These are phyloP conservation scores for Cicer yamashitae DNA, from an alignment of 306 rosid species.

Conservation along the genomic window DNA sequence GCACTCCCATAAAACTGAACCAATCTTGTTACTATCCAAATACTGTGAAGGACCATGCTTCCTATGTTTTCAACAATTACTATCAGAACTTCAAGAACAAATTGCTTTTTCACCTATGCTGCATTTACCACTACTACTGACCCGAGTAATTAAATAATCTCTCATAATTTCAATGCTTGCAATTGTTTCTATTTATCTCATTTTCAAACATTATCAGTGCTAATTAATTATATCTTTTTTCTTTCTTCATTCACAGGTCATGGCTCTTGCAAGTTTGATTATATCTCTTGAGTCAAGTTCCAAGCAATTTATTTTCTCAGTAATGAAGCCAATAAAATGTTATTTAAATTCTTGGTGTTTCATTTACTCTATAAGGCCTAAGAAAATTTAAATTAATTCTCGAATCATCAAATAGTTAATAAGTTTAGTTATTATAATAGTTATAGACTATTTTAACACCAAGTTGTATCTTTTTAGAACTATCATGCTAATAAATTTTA, in stretches of 20 bases:
- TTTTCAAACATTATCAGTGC: background rate
- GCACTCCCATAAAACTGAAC: slow-evolving; percentile 56
- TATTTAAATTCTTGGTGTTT: background rate
- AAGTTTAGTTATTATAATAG: no score
- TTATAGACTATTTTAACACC: no score
- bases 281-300: slow-evolving; percentile 49
- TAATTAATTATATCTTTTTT: background rate
- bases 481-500: no score
- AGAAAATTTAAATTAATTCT: no score
- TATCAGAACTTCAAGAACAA: slow-evolving; percentile 71
- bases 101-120: slow-evolving; percentile 74
- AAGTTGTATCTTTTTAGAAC: no score
- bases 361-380: background rate
- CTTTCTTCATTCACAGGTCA: slow-evolving; percentile 54
- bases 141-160: slow-evolving; percentile 60
- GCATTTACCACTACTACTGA: slow-evolving; percentile 75
- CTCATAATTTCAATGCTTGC: background rate
- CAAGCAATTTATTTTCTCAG: slow-evolving; percentile 12
- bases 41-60: slow-evolving; percentile 69
- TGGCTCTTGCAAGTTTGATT: slow-evolving; percentile 66
- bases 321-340: background rate
- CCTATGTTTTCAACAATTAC: slow-evolving; percentile 73
- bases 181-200: background rate
- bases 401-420: no score
- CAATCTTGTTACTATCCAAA: slow-evolving; percentile 67